A percentile compares a stretch with the other conserved stretches of the same genome.
Conservation (phyloP, 192 early-diverging fungal species). For the Umbelopsis sp. region DNA sequence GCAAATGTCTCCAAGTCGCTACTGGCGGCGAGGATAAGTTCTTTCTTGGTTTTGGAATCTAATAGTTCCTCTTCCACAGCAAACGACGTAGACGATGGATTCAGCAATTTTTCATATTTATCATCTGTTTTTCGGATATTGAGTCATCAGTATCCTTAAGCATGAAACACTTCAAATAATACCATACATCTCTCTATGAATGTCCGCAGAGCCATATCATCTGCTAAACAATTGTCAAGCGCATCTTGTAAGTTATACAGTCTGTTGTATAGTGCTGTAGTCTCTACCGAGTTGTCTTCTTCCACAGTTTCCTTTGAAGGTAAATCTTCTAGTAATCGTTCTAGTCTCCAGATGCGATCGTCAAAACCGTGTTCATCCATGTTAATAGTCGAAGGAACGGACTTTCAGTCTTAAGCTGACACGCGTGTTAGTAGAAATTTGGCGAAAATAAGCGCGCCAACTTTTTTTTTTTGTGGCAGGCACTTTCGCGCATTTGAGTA, state of each 20-base stretch:
- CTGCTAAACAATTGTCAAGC: constrained; percentile 30
- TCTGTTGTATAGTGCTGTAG: constrained; percentile 17
- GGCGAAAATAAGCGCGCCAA: not conserved
- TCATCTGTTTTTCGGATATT: constrained; percentile 23
- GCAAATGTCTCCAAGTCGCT: constrained; percentile 43
- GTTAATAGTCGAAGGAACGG: not conserved
- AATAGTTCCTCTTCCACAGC: constrained; percentile 44
- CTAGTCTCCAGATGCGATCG: constrained; percentile 32
- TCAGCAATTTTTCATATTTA: constrained; percentile 35
- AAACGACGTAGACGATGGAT: constrained; percentile 32
- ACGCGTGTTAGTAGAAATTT: not conserved
- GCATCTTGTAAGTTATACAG: constrained; percentile 31
- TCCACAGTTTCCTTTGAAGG: not conserved
- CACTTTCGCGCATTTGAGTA: not conserved
- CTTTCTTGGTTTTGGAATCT: constrained; percentile 42
- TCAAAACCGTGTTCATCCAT: constrained; percentile 43
- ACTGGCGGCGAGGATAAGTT: constrained; percentile 38
- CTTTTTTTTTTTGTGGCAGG: not conserved
- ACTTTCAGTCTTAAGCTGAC: no score
- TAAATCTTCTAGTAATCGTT: constrained; percentile 25
- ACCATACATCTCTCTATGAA: constrained; percentile 45
- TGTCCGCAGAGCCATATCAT: constrained; percentile 36
- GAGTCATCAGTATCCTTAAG: not conserved
- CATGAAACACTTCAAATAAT: not conserved
- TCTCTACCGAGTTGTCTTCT: not conserved